Evolutionary conservation across 2,329 filamentous ascomycete species (phyloP).

Genomic region (Sarocladium kiliense): DNA sequence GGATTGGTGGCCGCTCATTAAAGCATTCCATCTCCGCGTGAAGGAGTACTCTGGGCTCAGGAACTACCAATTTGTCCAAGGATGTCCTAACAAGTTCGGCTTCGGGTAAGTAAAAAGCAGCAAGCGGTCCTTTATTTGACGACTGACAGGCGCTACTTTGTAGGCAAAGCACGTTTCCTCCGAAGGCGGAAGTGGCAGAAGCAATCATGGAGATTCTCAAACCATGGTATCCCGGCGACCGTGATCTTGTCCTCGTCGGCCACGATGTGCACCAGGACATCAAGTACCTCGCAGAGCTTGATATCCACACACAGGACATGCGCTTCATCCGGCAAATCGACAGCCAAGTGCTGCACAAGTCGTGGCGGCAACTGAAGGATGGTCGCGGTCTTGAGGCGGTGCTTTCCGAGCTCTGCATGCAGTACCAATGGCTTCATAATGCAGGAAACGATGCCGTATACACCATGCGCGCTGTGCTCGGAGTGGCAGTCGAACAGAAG

Average conservation of each 20-base stretch:
- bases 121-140: neutral
- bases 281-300: constrained; percentile 58
- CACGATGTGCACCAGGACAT: constrained; percentile 69
- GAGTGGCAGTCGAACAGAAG: constrained; percentile 22
- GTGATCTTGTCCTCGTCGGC: constrained; percentile 70
- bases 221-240: constrained; percentile 22
- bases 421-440: constrained; percentile 69
- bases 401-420: constrained; percentile 59
- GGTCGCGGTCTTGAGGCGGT: constrained; percentile 54
- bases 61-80: constrained; percentile 65
- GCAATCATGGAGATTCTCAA: constrained; percentile 32
- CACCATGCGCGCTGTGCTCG: constrained; percentile 69
- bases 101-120: constrained; percentile 57
- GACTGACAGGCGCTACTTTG: too few relatives aligned
- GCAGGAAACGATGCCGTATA: constrained; percentile 82
- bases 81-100: constrained; percentile 68
- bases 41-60: constrained; percentile 59
- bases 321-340: constrained; percentile 63
- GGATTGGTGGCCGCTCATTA: constrained; percentile 64
- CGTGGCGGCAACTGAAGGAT: constrained; percentile 49
- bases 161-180: constrained; percentile 38
- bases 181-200: constrained; percentile 24
- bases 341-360: constrained; percentile 65
- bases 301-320: constrained; percentile 52
- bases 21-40: constrained; percentile 71